phyloP scores from a whole-genome alignment of 2,329 filamentous ascomycete species.

The Ambrosiella xylebori region DNA sequence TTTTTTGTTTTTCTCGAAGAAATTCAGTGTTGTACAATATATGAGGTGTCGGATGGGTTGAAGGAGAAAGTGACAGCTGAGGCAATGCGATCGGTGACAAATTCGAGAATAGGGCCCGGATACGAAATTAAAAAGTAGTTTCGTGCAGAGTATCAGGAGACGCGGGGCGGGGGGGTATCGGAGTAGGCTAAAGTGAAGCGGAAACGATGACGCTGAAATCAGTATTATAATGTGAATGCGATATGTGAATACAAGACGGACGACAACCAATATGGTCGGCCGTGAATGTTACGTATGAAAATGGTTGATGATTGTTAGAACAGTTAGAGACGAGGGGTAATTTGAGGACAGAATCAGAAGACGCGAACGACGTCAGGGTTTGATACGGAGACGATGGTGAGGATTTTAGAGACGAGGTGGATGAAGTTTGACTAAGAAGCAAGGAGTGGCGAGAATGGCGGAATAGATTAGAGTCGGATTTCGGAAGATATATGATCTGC shows the following conservation, averaged over 20 bases:
- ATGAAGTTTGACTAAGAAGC: too few species aligned
- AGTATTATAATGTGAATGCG: not conserved
- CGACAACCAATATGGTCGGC: too few species aligned
- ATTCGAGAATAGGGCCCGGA: conserved; percentile 10
- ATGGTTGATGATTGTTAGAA: too few species aligned
- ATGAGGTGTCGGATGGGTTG: not conserved
- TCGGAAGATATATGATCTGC: too few species aligned
- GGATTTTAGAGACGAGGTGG: too few species aligned
- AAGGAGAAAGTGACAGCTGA: not conserved
- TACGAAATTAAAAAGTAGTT: not conserved
- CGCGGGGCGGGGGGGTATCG: not conserved
- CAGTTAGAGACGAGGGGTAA: too few species aligned
- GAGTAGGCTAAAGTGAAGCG: not conserved
- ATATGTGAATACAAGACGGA: not conserved
- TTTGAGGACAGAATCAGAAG: too few species aligned
- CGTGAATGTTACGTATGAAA: too few species aligned
- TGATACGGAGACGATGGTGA: too few species aligned
- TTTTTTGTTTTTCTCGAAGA: conserved; percentile 19
- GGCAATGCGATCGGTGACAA: conserved; percentile 14
- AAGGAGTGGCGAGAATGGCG: too few species aligned
- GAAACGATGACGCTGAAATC: not conserved
- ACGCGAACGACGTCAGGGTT: too few species aligned
- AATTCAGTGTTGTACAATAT: conserved; percentile 14
- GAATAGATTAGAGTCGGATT: too few species aligned
- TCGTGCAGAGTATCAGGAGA: not conserved